Evolutionary conservation across 2,329 filamentous ascomycete genomes (phyloP), one percentile per base, ranked within the genome.

Genomic region (Cordyceps fumosorosea): DNA sequence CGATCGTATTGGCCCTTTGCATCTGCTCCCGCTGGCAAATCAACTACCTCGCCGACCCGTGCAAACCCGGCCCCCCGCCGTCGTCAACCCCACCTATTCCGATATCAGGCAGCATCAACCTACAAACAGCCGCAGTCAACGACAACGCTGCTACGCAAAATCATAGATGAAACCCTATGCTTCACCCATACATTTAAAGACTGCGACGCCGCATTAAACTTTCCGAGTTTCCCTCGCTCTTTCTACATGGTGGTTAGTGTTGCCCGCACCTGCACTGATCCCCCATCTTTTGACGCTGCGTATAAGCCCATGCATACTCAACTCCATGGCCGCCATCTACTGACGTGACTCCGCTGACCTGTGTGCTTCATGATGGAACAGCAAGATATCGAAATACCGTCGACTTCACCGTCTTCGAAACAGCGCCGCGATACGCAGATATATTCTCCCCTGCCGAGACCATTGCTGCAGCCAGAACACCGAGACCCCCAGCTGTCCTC

Each of bases 311-410:
- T 47, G 50, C 40, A 47, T 42, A 7, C 18, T 29, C 29, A 32
- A 32, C 47, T 54, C 12, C 44, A 62, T 56, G 52, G 59, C 45
- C 24, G n/a, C 48, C n/a, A n/a, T 53, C n/a, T 26, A 42, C 40
- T 56, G 29, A 32, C 12, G 26, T 61, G n/a, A 50, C 24, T 44
- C 54, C 29, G 45, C 59, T 71, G 66, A 70, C 69, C 64, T 69
- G 62, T 63, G 67, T 69, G 71, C 70, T 73, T 76, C 78, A 78
- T 79, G 73, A 84, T 83, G 81, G 80, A 82, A 81, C 74, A 77
- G 75, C 75, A 78, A 75, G 66, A 69, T 51, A 64, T 68, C 20
- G 47, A 59, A 61, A 63, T 65, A 62, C 64, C 67, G 65, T 68
- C 70, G 65, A 71, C 67, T 64, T 66, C 71, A 60, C 67, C 66